phyloP scores from a whole-genome alignment of 169 alveolate genomes.

The Besnoitia besnoiti region DNA sequence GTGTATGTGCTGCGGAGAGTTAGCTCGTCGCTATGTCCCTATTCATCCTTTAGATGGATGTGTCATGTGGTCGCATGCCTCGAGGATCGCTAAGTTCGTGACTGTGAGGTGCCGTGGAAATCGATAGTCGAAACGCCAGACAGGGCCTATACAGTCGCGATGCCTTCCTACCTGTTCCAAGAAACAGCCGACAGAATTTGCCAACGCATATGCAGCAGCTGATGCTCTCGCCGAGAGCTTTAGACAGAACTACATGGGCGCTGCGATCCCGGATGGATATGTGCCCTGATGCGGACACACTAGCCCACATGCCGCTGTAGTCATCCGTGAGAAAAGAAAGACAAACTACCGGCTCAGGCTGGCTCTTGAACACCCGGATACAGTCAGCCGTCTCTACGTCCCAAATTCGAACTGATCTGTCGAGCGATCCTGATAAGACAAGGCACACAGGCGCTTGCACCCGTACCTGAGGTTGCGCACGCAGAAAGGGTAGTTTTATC shows the following conservation, averaged over 20 bases:
- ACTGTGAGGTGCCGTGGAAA: too few relatives aligned
- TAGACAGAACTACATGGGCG: neutral
- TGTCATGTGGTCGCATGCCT: too few relatives aligned
- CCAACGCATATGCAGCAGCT: slow-evolving; percentile 6
- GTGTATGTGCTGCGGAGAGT: too few relatives aligned
- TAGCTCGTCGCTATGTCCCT: too few relatives aligned
- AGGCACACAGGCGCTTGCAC: too few relatives aligned
- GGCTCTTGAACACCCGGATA: neutral
- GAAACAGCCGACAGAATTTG: neutral
- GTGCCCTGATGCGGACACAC: slow-evolving; percentile 7
- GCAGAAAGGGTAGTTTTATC: neutral
- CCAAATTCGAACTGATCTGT: slow-evolving; percentile 17
- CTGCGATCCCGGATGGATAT: slow-evolving; percentile 8
- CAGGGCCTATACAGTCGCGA: too few relatives aligned
- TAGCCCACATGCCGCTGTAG: neutral
- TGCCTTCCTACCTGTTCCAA: slow-evolving; percentile 43
- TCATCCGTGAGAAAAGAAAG: neutral
- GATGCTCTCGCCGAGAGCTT: neutral
- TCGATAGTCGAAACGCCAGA: too few relatives aligned
- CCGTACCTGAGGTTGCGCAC: too few relatives aligned
- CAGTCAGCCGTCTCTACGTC: neutral
- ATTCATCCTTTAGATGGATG: too few relatives aligned
- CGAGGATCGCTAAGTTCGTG: too few relatives aligned
- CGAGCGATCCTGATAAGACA: slow-evolving; percentile 12
- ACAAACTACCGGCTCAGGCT: neutral